These are phyloP conservation scores for Leccinum obscurum DNA, from an alignment of 768 basidiomycete genomes.

Conservation along the genomic window DNA sequence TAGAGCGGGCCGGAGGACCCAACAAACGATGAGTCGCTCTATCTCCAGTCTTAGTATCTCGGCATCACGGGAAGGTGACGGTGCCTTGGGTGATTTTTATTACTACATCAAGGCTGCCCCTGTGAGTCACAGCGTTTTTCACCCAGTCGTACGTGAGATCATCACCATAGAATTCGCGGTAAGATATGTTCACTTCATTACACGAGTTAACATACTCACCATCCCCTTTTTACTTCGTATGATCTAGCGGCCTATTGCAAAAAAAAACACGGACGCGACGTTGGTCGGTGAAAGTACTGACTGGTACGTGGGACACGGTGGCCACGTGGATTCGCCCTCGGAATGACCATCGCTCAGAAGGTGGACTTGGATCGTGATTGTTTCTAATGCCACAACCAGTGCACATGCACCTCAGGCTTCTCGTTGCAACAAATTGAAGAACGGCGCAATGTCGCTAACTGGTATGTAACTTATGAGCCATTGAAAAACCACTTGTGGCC, in stretches of 20 bases:
- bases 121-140: not conserved
- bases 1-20: not conserved
- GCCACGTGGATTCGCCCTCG: not conserved
- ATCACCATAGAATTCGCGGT: not conserved
- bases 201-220: constrained; percentile 8
- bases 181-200: not conserved
- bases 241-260: constrained; percentile 45
- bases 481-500: not conserved
- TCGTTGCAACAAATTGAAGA: not conserved
- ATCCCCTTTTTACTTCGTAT: not conserved
- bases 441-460: constrained; percentile 21
- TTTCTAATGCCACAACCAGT: not conserved
- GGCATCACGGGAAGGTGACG: constrained; percentile 6
- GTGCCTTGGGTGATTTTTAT: constrained; percentile 1
- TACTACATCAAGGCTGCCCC: not conserved
- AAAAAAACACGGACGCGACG: constrained; percentile 41
- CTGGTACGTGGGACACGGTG: not conserved
- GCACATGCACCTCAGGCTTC: not conserved
- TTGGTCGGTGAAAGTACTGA: not conserved
- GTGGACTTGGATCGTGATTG: not conserved
- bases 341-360: not conserved
- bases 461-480: not conserved
- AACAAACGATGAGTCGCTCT: not conserved
- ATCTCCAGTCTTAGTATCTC: not conserved
- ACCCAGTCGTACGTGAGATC: not conserved